phyloP scores from a whole-genome alignment of 2,329 filamentous ascomycete species.

The Pyrenochaeta sp. region DNA sequence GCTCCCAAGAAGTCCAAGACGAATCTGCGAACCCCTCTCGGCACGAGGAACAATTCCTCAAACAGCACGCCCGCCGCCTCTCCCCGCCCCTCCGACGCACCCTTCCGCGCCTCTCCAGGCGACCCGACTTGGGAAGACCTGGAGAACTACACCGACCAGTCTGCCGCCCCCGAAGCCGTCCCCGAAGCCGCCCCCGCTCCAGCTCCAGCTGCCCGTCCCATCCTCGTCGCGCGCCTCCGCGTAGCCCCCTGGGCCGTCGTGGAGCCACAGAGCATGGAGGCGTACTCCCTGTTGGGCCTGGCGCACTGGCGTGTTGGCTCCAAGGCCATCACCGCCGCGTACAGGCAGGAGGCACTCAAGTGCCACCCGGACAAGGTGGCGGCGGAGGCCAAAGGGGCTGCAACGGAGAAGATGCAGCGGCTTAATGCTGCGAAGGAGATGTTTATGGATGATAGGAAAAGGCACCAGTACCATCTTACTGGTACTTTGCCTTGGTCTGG shows the following conservation, averaged over 20 bases:
- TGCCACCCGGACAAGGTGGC: conserved; percentile 32
- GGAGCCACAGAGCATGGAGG: conserved; percentile 8
- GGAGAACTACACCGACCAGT: conserved; percentile 22
- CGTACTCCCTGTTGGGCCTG: conserved; percentile 28
- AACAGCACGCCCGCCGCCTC: conserved; percentile 20
- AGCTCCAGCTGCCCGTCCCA: background rate
- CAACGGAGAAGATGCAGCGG: conserved; percentile 30
- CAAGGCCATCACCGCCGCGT: conserved; percentile 24
- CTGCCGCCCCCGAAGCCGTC: background rate
- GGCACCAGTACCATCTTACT: conserved; percentile 21
- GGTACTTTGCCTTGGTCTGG: too few relatives aligned
- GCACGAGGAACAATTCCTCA: conserved; percentile 2
- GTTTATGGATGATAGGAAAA: conserved; percentile 16
- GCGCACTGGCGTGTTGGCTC: conserved; percentile 15
- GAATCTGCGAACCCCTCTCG: conserved; percentile 14
- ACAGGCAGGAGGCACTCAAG: conserved; percentile 16
- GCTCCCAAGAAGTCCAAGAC: conserved; percentile 15
- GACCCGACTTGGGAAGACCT: conserved; percentile 24
- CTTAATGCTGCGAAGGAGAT: conserved; percentile 36
- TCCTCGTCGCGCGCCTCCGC: background rate
- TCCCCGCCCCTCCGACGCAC: conserved; percentile 11
- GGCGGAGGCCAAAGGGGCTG: conserved; percentile 13
- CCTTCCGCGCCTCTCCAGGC: conserved; percentile 12
- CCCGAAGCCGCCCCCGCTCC: conserved; percentile 1
- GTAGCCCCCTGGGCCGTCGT: too few relatives aligned